A percentile compares a stretch with the other conserved stretches of the same genome.
Evolutionary conservation across 495 filamentous ascomycete genomes (phyloP).

Genomic region (Penicillium bovifimosum): DNA sequence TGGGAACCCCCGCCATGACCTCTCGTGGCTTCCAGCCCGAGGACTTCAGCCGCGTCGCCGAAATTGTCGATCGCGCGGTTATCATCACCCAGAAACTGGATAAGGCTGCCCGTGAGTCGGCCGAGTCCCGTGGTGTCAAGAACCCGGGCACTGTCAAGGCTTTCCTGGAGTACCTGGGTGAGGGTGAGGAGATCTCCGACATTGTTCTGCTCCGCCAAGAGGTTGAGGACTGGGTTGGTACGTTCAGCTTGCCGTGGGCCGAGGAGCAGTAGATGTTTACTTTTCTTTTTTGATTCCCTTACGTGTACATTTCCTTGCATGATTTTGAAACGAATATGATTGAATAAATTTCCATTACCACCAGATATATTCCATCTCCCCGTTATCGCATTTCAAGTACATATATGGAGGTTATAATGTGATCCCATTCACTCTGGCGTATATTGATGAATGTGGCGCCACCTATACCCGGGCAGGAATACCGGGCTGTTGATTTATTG

Average conservation of each 20-base stretch:
- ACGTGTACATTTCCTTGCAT: conserved; percentile 23
- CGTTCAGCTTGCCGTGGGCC: conserved; percentile 83
- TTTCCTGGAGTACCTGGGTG: conserved; percentile 76
- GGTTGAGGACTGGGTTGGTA: conserved; percentile 93
- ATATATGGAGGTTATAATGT: too few relatives aligned
- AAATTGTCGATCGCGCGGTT: conserved; percentile 89
- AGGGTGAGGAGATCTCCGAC: conserved; percentile 77
- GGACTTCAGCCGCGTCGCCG: conserved; percentile 85
- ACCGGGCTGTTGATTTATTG: too few relatives aligned
- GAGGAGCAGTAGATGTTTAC: conserved; percentile 37
- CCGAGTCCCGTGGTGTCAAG: conserved; percentile 69
- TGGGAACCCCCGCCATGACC: conserved; percentile 97
- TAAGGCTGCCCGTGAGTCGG: conserved; percentile 70
- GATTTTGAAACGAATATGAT: conserved; percentile 25
- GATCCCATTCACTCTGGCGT: too few relatives aligned
- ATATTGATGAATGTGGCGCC: too few relatives aligned
- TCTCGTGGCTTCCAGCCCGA: conserved; percentile 82
- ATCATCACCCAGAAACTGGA: conserved; percentile 78
- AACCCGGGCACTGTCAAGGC: conserved; percentile 74
- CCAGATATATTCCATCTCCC: too few relatives aligned
- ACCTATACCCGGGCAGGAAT: too few relatives aligned
- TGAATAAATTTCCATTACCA: conserved; percentile 9
- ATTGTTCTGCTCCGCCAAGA: conserved; percentile 82
- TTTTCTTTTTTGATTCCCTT: conserved; percentile 10
- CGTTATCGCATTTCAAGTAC: too few relatives aligned